These are phyloP conservation scores for Penicillium daleae DNA, from an alignment of 495 filamentous ascomycete species.

Conservation along the genomic window DNA sequence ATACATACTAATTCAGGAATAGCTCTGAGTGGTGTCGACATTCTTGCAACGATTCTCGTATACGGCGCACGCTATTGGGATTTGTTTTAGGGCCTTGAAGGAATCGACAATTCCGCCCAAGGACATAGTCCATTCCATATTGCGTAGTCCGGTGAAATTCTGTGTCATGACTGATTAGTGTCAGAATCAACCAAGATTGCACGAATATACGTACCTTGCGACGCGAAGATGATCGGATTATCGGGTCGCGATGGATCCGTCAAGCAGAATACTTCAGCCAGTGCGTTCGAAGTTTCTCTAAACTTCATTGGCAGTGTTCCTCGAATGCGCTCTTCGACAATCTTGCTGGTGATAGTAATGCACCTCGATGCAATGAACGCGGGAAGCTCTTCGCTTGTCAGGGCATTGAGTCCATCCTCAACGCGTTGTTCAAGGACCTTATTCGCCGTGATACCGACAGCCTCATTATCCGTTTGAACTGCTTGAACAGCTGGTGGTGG, in stretches of 20 bases:
- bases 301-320: conserved; percentile 42
- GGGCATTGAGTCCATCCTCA: conserved; percentile 56
- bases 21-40: conserved; percentile 69
- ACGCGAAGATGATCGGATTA: conserved; percentile 80
- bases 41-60: conserved; percentile 57
- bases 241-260: conserved; percentile 74
- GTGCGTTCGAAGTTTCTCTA: conserved; percentile 65
- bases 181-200: not conserved
- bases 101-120: conserved; percentile 67
- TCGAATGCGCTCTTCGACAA: conserved; percentile 41
- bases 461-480: conserved; percentile 48
- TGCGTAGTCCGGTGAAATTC: conserved; percentile 67
- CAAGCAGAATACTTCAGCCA: conserved; percentile 77
- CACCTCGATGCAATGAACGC: conserved; percentile 63
- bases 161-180: conserved; percentile 26
- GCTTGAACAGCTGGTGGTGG: conserved; percentile 45
- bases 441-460: conserved; percentile 53
- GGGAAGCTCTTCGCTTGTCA: conserved; percentile 69
- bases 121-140: conserved; percentile 60
- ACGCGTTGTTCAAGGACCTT: conserved; percentile 61
- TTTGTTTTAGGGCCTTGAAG: conserved; percentile 62
- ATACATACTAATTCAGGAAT: conserved; percentile 67
- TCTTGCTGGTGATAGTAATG: conserved; percentile 40
- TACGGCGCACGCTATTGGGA: conserved; percentile 52
- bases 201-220: conserved; percentile 59